Conservation (phyloP, 1,139 yeast genomes). For the Yamadazyma epiphylla region DNA sequence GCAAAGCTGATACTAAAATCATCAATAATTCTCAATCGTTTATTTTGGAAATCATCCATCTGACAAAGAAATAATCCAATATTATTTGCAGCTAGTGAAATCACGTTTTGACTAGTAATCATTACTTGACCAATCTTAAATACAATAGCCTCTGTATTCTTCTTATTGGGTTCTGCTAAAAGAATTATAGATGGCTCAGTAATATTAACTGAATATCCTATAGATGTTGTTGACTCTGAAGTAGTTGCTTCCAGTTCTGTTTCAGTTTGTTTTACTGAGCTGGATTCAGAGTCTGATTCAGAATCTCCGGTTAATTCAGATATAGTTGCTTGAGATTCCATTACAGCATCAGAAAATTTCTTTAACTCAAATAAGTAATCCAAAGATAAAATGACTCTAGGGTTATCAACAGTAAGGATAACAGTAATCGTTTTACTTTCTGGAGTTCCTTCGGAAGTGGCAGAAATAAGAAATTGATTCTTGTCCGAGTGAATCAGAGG, state of each 20-base stretch:
- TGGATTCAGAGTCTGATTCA: slow-evolving; percentile 7
- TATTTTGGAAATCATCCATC: slow-evolving; percentile 64
- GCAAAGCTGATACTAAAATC: slow-evolving; percentile 82
- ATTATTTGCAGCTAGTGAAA: slow-evolving; percentile 67
- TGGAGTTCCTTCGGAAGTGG: slow-evolving; percentile 38
- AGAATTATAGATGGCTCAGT: slow-evolving; percentile 77
- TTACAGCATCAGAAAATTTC: slow-evolving; percentile 50
- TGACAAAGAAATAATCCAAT: slow-evolving; percentile 82
- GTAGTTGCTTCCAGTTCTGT: background rate
- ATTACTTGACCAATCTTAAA: slow-evolving; percentile 81
- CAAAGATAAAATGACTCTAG: slow-evolving; percentile 74
- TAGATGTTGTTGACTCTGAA: slow-evolving; percentile 4
- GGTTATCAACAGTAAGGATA: slow-evolving; percentile 72
- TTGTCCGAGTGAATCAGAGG: slow-evolving; percentile 64
- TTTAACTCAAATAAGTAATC: slow-evolving; percentile 83
- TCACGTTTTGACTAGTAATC: slow-evolving; percentile 62
- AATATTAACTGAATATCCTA: slow-evolving; percentile 65
- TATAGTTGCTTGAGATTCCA: slow-evolving; percentile 18
- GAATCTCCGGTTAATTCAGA: slow-evolving; percentile 15
- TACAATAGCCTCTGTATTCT: slow-evolving; percentile 82
- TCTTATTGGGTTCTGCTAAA: slow-evolving; percentile 71
- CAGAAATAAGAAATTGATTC: slow-evolving; percentile 67
- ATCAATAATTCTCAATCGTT: slow-evolving; percentile 72
- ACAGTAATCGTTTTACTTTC: slow-evolving; percentile 43
- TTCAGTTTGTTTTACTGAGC: slow-evolving; percentile 1